Evolutionary conservation across 306 rosid species (phyloP).

Genomic region (Cicer cuneatum): DNA sequence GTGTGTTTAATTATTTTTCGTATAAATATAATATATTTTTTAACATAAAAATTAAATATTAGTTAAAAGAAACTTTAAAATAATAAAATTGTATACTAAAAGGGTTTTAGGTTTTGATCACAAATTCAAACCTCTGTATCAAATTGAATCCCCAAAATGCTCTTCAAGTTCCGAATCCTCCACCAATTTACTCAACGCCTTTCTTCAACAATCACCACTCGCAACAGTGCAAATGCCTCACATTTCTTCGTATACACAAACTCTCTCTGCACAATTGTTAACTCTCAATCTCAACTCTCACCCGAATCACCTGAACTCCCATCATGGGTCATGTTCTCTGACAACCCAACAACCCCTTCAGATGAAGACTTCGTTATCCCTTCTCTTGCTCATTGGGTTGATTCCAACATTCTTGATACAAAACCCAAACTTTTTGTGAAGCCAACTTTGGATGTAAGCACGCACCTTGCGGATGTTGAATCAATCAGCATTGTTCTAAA

Average conservation of each 20-base stretch:
- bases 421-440: constrained; percentile 27
- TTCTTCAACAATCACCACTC: constrained; percentile 32
- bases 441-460: constrained; percentile 14
- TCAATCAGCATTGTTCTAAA: constrained; percentile 56
- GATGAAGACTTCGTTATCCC: constrained; percentile 79
- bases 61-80: too few species aligned
- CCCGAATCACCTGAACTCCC: constrained; percentile 73
- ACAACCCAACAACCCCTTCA: constrained; percentile 38
- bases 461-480: constrained; percentile 44
- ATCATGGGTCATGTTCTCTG: constrained; percentile 64
- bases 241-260: constrained; percentile 27
- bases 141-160: constrained; percentile 45
- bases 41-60: too few species aligned
- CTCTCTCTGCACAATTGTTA: constrained; percentile 53
- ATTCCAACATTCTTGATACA: constrained; percentile 43
- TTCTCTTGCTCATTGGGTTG: constrained; percentile 77
- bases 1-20: background rate
- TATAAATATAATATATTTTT: too few species aligned
- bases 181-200: constrained; percentile 36
- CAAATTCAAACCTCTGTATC: background rate
- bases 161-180: constrained; percentile 45
- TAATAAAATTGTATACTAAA: too few species aligned
- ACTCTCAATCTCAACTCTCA: constrained; percentile 42
- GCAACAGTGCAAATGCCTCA: background rate
- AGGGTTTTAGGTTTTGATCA: too few species aligned